Evolutionary conservation across 1,284 basidiomycete species (phyloP).

Genomic region (Moesziomyces globuligerus): DNA sequence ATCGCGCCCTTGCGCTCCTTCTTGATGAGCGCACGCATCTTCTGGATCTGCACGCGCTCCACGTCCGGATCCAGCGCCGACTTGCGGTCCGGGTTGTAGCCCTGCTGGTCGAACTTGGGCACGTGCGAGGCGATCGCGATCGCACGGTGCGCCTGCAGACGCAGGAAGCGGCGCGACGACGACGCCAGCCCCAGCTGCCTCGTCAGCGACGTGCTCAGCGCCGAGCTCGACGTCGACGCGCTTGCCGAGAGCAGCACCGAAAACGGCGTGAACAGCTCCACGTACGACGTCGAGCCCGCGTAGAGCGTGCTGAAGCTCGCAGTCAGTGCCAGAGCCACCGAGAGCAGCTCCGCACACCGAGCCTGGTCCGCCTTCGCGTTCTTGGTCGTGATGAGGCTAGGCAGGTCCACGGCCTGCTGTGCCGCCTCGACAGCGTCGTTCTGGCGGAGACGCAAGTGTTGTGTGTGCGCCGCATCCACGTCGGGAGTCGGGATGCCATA

Average conservation of each 20-base stretch:
- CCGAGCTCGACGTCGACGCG: constrained; percentile 23
- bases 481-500: constrained; percentile 64
- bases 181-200: constrained; percentile 75
- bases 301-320: constrained; percentile 57
- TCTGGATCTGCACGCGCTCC: constrained; percentile 85
- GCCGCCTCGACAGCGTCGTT: constrained; percentile 14
- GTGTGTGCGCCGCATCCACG: constrained; percentile 47
- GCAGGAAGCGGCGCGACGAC: constrained; percentile 80
- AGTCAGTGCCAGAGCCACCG: constrained; percentile 36
- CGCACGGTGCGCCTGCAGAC: constrained; percentile 92
- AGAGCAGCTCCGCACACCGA: constrained; percentile 27
- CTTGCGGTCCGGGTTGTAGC: constrained; percentile 81
- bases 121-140: constrained; percentile 92
- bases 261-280: constrained; percentile 62
- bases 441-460: constrained; percentile 18
- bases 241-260: constrained; percentile 35
- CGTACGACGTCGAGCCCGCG: constrained; percentile 52
- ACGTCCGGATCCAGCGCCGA: constrained; percentile 86
- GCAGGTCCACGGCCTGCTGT: constrained; percentile 23
- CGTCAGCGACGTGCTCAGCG: constrained; percentile 70
- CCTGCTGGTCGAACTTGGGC: constrained; percentile 86
- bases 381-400: constrained; percentile 21
- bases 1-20: constrained; percentile 98
- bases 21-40: constrained; percentile 88
- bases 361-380: constrained; percentile 1